Percentiles rank a stretch among this genome's conserved stretches.
phyloP scores from a whole-genome alignment of 257 asterid species.

The Capsicum rhomboideum region DNA sequence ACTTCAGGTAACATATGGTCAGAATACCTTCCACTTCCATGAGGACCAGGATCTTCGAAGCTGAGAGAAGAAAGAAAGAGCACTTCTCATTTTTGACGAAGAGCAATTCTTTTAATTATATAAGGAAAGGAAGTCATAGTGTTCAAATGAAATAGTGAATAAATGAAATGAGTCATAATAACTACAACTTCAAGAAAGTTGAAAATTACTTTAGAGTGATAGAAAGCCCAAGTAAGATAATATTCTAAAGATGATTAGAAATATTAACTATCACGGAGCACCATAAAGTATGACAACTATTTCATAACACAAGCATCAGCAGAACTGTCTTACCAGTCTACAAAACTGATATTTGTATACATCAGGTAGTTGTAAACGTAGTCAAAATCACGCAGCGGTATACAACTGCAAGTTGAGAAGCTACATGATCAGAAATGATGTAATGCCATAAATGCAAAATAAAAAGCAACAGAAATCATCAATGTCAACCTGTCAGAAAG shows the following conservation, averaged over 20 bases:
- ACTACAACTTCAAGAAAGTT: neutral
- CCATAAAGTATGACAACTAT: neutral
- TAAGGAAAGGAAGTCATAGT: neutral
- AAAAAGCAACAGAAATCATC: neutral
- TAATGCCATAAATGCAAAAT: neutral
- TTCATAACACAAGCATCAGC: neutral
- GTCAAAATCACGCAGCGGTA: constrained; percentile 80
- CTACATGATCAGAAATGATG: constrained; percentile 1
- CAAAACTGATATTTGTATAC: constrained; percentile 84
- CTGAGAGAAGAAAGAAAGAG: constrained; percentile 33
- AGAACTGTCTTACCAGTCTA: constrained; percentile 64
- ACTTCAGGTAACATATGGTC: constrained; percentile 93
- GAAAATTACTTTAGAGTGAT: neutral
- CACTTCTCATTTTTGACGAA: neutral
- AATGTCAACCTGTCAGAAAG: constrained; percentile 83
- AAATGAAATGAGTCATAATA: neutral
- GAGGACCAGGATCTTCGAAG: constrained; percentile 99
- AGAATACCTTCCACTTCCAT: constrained; percentile 96
- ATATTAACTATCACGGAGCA: neutral
- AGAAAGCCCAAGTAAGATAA: neutral
- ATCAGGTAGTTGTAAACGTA: constrained; percentile 92
- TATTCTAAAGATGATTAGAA: neutral
- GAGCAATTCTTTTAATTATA: neutral
- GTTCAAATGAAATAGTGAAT: neutral
- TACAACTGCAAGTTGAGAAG: constrained; percentile 65